A percentile compares a stretch with the other conserved stretches of the same genome.
These are phyloP conservation scores for Fusarium sp. DNA, from an alignment of 2,329 filamentous ascomycete species.

Conservation along the genomic window DNA sequence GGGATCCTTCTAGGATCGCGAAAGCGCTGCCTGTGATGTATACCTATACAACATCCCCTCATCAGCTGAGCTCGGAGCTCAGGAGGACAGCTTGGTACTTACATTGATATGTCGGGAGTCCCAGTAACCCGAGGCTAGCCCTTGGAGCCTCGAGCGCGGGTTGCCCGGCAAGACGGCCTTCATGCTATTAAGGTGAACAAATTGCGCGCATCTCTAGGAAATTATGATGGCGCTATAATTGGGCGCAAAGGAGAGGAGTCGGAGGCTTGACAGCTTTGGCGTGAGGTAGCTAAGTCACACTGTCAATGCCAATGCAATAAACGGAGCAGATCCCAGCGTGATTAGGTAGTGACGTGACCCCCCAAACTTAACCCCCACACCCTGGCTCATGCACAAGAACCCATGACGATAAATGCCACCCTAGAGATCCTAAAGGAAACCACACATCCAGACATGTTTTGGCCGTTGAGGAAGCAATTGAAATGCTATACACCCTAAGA, in stretches of 20 bases:
- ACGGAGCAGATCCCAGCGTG: slow-evolving; percentile 14
- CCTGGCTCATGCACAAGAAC: slow-evolving; percentile 9
- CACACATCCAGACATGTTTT: neutral
- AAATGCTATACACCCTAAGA: neutral
- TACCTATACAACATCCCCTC: slow-evolving; percentile 61
- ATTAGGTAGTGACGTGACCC: slow-evolving; percentile 38
- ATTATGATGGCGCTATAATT: slow-evolving; percentile 9
- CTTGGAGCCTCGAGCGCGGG: slow-evolving; percentile 81
- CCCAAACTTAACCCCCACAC: neutral
- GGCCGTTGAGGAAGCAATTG: neutral
- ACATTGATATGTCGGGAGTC: slow-evolving; percentile 78
- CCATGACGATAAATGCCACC: slow-evolving; percentile 14
- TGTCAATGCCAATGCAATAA: slow-evolving; percentile 35
- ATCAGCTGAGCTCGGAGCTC: slow-evolving; percentile 16
- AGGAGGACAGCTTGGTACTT: slow-evolving; percentile 47
- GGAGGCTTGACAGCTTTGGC: slow-evolving; percentile 3
- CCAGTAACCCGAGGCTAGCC: slow-evolving; percentile 79
- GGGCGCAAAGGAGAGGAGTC: slow-evolving; percentile 8
- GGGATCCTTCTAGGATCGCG: slow-evolving; percentile 80
- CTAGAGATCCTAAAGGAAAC: neutral
- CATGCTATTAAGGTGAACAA: slow-evolving; percentile 65
- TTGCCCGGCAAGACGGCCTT: slow-evolving; percentile 82
- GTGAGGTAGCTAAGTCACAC: slow-evolving; percentile 18
- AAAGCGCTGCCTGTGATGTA: slow-evolving; percentile 93
- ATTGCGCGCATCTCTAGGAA: slow-evolving; percentile 38